phyloP scores from a whole-genome alignment of 257 asterid species.

The Gynochthodes officinalis region DNA sequence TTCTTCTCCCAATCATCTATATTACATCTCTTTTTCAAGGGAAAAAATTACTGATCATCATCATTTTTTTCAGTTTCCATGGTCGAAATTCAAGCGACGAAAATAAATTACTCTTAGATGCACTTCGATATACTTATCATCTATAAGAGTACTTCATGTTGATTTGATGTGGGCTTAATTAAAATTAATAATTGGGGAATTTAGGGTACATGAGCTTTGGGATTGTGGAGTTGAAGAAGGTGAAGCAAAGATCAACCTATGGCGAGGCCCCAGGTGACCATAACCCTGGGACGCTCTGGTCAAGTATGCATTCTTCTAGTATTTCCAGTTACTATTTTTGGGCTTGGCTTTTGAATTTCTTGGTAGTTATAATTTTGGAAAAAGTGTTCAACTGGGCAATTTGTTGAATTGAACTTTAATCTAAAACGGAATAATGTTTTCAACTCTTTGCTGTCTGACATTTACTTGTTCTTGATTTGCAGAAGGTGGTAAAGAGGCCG shows the following conservation, averaged over 20 bases:
- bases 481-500: constrained; percentile 59
- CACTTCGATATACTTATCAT: background rate
- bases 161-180: background rate
- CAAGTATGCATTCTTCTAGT: constrained; percentile 35
- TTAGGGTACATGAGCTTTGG: background rate
- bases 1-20: too few relatives aligned
- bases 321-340: background rate
- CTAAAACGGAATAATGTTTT: background rate
- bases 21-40: too few relatives aligned
- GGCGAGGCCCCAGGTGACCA: constrained; percentile 53
- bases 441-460: background rate
- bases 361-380: constrained; percentile 1
- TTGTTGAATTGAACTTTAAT: background rate
- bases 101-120: background rate
- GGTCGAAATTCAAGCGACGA: background rate
- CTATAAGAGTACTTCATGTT: background rate
- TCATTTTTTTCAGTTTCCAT: background rate
- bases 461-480: constrained; percentile 10
- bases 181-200: background rate
- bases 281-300: constrained; percentile 69
- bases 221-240: background rate
- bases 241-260: constrained; percentile 18
- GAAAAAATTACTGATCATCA: background rate
- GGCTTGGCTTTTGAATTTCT: background rate
- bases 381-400: background rate